Conservation (phyloP, 805 yeast species). For the Metschnikowia anglica region DNA sequence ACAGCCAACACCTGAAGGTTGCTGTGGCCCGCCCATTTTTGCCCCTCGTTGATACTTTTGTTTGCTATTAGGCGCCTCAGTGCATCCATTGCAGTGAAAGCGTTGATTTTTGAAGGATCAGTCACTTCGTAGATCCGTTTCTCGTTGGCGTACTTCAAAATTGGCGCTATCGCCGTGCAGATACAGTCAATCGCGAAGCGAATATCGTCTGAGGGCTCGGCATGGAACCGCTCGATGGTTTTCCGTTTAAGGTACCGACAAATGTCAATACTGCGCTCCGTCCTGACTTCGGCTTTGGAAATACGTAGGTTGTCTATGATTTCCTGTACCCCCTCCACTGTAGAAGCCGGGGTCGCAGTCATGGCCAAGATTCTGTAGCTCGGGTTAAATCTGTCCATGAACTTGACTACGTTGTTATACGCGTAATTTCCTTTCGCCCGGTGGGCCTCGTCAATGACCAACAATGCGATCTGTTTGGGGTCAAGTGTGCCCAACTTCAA, state of each 20-base stretch:
- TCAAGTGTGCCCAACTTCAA: constrained; percentile 68
- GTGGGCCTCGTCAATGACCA: constrained; percentile 96
- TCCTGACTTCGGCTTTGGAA: constrained; percentile 77
- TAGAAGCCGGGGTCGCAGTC: constrained; percentile 95
- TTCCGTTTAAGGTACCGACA: constrained; percentile 73
- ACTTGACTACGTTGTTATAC: constrained; percentile 77
- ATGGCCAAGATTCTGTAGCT: constrained; percentile 78
- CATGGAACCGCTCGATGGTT: constrained; percentile 56
- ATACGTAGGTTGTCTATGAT: constrained; percentile 72
- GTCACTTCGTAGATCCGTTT: constrained; percentile 60
- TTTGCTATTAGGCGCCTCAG: constrained; percentile 57
- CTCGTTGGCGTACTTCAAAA: constrained; percentile 60
- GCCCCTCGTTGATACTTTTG: constrained; percentile 59
- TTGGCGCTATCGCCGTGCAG: constrained; percentile 66
- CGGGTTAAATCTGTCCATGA: constrained; percentile 55
- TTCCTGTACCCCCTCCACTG: constrained; percentile 83
- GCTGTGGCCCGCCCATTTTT: constrained; percentile 70
- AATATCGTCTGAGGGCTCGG: constrained; percentile 55
- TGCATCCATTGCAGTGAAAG: constrained; percentile 68
- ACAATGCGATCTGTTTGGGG: constrained; percentile 69
- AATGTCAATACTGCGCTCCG: constrained; percentile 81
- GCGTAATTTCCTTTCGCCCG: constrained; percentile 89
- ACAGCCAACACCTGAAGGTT: constrained; percentile 61
- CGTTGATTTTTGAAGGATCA: constrained; percentile 68
- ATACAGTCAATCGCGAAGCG: constrained; percentile 52